Evolutionary conservation across 805 yeast genomes (phyloP), one percentile per base, ranked within the genome.

Genomic region (Jamesozyma hellenica): DNA sequence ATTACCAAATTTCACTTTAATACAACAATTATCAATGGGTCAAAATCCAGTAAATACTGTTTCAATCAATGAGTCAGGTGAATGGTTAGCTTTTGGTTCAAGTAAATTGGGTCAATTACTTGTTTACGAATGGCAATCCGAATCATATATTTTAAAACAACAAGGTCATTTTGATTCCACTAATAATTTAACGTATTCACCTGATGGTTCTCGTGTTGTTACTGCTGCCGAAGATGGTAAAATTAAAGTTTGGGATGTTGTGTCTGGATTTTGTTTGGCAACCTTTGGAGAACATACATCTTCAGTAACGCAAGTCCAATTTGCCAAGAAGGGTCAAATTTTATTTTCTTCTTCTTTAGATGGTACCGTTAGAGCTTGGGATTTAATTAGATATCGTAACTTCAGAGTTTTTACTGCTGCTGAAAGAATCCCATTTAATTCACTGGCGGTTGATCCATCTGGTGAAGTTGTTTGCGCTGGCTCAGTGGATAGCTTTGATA

Each of bases 101-200:
- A 65, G 86, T 27, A 79, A 78, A 54, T 61, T 84, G 23, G 98
- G 98, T n/a, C 98, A 92, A 63, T 65, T 92, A 43, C 65, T 92
- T 42, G 98, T 92, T 0, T 92, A 94, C 68, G 98, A 92, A 68
- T 92, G 98, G 98, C 96, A 92, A 65, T 83, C 95, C 4, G 98
- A 92, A 60, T 84, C 96, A 0, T 92, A 90, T 56, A 82, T 92
- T 35, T 67, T 92, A 48, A 88, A 90, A 57, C 98, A 92, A 58
- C 98, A 92, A 63, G 96, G 97, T 18, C 98, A 92, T 63, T 90
- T 84, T 55, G 98, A 92, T 60, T 70, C 95, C 0, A 75, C 87
- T 60, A 90, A 86, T 54, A 71, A 86, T 13, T 57, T 92, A 34
- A 75, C 82, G 27, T 92, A 92, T 53, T 85, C 96, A 0, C 96